Evolutionary conservation across 2,329 filamentous ascomycete genomes (phyloP).

Genomic region (Raffaelea albimanens): DNA sequence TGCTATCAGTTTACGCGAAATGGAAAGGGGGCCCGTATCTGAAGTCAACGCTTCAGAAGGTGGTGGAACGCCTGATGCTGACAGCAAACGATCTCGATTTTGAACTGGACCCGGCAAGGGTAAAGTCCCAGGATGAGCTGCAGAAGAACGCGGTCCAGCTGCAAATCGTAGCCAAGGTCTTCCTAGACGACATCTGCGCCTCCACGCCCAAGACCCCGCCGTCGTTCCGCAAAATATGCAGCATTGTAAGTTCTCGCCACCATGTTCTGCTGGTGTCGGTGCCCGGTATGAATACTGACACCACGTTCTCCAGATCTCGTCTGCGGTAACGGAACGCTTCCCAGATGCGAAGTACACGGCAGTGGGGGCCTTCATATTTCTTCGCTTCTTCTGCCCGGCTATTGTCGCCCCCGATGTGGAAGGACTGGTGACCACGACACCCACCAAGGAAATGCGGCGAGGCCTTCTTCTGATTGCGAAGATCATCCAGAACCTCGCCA

Average conservation of each 20-base stretch:
- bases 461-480: slow-evolving; percentile 62
- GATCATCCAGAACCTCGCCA: slow-evolving; percentile 61
- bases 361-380: slow-evolving; percentile 61
- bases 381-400: slow-evolving; percentile 63
- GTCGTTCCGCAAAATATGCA: slow-evolving; percentile 58
- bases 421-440: slow-evolving; percentile 49
- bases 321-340: slow-evolving; percentile 53
- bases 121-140: slow-evolving; percentile 50
- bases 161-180: slow-evolving; percentile 58
- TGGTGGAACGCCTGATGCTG: slow-evolving; percentile 55
- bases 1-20: slow-evolving; percentile 61
- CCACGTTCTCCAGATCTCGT: slow-evolving; percentile 38
- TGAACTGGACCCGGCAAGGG: slow-evolving; percentile 56
- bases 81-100: slow-evolving; percentile 59
- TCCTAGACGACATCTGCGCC: slow-evolving; percentile 61
- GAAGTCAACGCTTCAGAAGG: slow-evolving; percentile 54
- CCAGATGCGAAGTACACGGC: slow-evolving; percentile 64
- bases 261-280: no score
- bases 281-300: no score
- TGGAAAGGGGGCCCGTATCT: slow-evolving; percentile 61
- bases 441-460: slow-evolving; percentile 60
- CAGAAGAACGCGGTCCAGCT: slow-evolving; percentile 58
- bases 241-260: slow-evolving; percentile 27
- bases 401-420: slow-evolving; percentile 63
- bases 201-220: slow-evolving; percentile 52